Evolutionary conservation across 2,329 filamentous ascomycete genomes (phyloP), one percentile per base, ranked within the genome.

Genomic region (Scedosporium dehoogii): DNA sequence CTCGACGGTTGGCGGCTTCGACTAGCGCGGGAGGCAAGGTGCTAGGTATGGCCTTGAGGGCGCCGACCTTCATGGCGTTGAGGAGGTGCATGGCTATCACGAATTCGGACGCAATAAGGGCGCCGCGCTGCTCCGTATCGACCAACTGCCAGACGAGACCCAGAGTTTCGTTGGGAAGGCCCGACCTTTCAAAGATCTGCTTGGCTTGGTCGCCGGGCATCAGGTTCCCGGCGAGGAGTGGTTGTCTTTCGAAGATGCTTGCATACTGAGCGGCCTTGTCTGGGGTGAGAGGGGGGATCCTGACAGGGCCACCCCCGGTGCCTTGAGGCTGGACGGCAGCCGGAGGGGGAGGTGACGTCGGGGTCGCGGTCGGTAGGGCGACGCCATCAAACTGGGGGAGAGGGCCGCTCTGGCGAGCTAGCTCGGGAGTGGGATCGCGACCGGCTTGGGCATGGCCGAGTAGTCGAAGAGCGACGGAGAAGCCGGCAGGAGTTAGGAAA

Each of bases 61-160:
- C 81, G 23, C 92, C 90, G 12, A 87, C 89, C 79, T 96, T 96
- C 76, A 91, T 91, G 12, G 92, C 96, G 14, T 91, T 93, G 65
- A 99, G 81, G 64, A 99, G 80, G 74, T 99, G 94, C 94, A 99
- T 99, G 56, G 94, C 94, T 70, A 99, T 96, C 71, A 96, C 90
- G 73, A 99, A 99, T 70, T 97, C 94, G 14, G 92, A 93, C 68
- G 87, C 82, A 63, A 92, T 89, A 42, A 99, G 81, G 38, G 89
- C 86, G 59, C 94, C 94, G 61, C 92, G 86, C 75, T 96, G 92
- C 74, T 97, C 92, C 0, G 91, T 94, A 73, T 99, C 94, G 23
- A 92, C 89, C 65, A 99, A 82, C 69, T 90, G 92, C 94, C 94
- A 99, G 77, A 99, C 97, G 67, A 89, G 87, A n/a, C 92, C 92